A percentile compares a stretch with the other conserved stretches of the same genome.
phyloP scores from a whole-genome alignment of 2,329 filamentous ascomycete species.

The Cladobotryum mycophilum region DNA sequence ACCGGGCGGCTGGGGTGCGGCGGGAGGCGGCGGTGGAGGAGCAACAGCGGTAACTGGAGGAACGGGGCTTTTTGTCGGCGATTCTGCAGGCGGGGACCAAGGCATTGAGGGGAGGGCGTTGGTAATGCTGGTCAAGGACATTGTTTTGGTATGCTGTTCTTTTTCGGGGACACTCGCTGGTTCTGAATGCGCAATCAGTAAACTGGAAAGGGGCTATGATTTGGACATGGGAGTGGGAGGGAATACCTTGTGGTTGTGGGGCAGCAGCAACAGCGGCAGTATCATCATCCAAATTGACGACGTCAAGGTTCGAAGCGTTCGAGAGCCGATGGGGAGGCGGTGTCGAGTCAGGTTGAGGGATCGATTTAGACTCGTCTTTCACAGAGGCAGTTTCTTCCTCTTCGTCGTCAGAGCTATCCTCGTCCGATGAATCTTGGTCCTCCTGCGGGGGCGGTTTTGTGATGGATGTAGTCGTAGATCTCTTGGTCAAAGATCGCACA shows the following conservation, averaged over 20 bases:
- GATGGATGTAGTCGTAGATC: slow-evolving; percentile 26
- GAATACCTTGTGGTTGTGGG: slow-evolving; percentile 28
- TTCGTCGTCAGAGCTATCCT: slow-evolving; percentile 12
- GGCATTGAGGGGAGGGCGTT: slow-evolving; percentile 66
- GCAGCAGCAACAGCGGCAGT: slow-evolving; percentile 19
- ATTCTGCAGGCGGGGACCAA: slow-evolving; percentile 56
- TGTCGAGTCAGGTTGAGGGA: slow-evolving; percentile 29
- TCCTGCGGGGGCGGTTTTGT: slow-evolving; percentile 24
- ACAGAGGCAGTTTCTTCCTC: slow-evolving; percentile 9
- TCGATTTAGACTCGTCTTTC: slow-evolving; percentile 16
- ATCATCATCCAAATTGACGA: slow-evolving; percentile 63
- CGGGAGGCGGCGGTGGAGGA: slow-evolving; percentile 26
- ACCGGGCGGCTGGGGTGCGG: slow-evolving; percentile 29
- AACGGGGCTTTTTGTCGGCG: slow-evolving; percentile 40
- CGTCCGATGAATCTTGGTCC: slow-evolving; percentile 13
- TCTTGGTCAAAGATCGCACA: slow-evolving; percentile 56
- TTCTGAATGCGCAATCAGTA: slow-evolving; percentile 19
- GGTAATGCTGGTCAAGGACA: slow-evolving; percentile 64
- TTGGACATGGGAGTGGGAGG: slow-evolving; percentile 1
- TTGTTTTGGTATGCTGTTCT: slow-evolving; percentile 45
- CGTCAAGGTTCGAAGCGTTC: slow-evolving; percentile 43
- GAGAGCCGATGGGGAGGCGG: slow-evolving; percentile 40
- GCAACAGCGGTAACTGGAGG: slow-evolving; percentile 27
- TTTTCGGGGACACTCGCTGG: slow-evolving; percentile 28
- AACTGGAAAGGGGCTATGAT: not conserved